Base-by-base conservation (phyloP, 768 basidiomycete species). In the Macrolepiota dolichaula region DNA sequence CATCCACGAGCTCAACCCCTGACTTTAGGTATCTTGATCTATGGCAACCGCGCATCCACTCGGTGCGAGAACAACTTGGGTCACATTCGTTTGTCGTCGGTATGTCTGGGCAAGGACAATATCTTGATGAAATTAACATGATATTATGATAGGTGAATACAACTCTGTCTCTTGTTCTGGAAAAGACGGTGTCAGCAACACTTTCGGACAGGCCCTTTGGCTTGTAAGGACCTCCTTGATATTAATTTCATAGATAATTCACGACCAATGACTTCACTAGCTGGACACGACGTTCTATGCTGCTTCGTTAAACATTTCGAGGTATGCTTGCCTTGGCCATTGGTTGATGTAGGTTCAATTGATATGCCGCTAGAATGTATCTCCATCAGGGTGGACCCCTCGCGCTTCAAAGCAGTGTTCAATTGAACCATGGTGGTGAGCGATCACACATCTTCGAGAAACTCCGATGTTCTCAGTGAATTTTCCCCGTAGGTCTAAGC, bases 131-230 rank as follows among this genome's bases (percentile, higher is more conserved):
- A 24, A 38, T 4, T 17, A 29, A 4, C 24, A 53, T 54, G 22
- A 46, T 35, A 27, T 35, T 29, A 5, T 27, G 24, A 15, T 64
- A 82, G 82, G 83, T 7, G 82, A 84, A 68, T 83, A 81, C 63
- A 85, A 82, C 61, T 83, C 82, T 0, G 81, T 83, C 11, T 82
- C 81, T 4, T 84, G 82, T 56, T 78, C 79, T 12, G 83, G 83
- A 4, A 77, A 72, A 55, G 74, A 77, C 59, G 76, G 75, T 47
- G 79, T 83, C 38, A 81, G 78, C 66, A 81, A 83, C 62, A 83
- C 83, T 2, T 82, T 84, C 57, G 82, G 83, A 25, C 83, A 84
- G 62, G 78, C 81, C 13, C 70, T 84, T 35, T 83, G 82, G 82
- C 70, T 84, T 52, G 77, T 77, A 49, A 32, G 29, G 29, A 58